phyloP scores from a whole-genome alignment of 192 early-diverging fungal genomes.

The Kappamyces sp. region DNA sequence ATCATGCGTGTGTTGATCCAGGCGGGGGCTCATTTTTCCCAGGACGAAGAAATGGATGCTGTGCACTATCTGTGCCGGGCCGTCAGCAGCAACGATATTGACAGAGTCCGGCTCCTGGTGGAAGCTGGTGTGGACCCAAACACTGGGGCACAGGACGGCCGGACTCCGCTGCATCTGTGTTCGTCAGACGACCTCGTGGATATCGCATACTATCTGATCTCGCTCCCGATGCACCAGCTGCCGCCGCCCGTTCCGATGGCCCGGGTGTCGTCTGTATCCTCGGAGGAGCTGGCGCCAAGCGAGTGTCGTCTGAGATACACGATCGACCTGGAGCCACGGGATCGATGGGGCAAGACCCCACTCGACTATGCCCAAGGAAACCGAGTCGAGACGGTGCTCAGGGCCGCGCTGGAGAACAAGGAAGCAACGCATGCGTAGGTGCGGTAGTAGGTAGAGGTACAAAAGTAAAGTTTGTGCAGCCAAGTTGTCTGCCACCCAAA shows the following conservation, averaged over 20 bases:
- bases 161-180: slow-evolving; percentile 66
- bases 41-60: slow-evolving; percentile 71
- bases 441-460: too few relatives aligned
- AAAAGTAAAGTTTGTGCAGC: too few relatives aligned
- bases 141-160: slow-evolving; percentile 49
- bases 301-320: background rate
- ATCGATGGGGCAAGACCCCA: slow-evolving; percentile 31
- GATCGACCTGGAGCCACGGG: slow-evolving; percentile 26
- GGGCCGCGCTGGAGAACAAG: too few relatives aligned
- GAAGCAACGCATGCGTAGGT: too few relatives aligned
- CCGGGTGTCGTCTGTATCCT: background rate
- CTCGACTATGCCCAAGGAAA: slow-evolving; percentile 16
- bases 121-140: slow-evolving; percentile 68
- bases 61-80: slow-evolving; percentile 44
- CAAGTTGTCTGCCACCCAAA: too few relatives aligned
- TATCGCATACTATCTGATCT: slow-evolving; percentile 15
- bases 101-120: slow-evolving; percentile 46
- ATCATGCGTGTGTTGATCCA: slow-evolving; percentile 63
- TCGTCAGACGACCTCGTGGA: background rate
- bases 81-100: slow-evolving; percentile 39
- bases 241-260: background rate
- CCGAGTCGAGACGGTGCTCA: too few relatives aligned
- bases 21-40: slow-evolving; percentile 86
- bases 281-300: background rate
- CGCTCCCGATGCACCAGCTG: slow-evolving; percentile 12